Evolutionary conservation across 2,329 filamentous ascomycete genomes (phyloP).

Genomic region (Zalaria sp.): DNA sequence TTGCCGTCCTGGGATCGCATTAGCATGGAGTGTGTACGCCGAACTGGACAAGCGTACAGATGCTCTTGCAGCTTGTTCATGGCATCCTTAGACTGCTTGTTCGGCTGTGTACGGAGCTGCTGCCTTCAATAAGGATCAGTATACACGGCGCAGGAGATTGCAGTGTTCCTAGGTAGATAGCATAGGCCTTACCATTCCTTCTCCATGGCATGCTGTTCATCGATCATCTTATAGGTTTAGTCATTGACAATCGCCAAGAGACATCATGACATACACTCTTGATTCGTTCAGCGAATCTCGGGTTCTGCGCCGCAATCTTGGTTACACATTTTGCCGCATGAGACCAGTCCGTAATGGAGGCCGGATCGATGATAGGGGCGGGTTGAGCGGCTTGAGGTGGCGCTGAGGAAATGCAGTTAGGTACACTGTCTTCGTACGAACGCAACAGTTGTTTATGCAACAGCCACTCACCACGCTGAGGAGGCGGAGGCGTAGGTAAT

Average conservation of each 20-base stretch:
- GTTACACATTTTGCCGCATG: conserved; percentile 31
- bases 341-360: conserved; percentile 34
- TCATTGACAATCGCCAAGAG: conserved; percentile 11
- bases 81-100: too few species aligned
- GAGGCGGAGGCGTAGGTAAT: neutral
- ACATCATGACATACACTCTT: conserved; percentile 20
- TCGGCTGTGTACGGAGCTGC: too few species aligned
- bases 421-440: neutral
- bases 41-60: neutral
- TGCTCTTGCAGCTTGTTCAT: neutral
- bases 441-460: neutral
- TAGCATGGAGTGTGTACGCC: neutral
- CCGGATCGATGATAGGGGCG: conserved; percentile 24
- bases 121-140: neutral
- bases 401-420: neutral
- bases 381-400: neutral
- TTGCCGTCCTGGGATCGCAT: too few species aligned
- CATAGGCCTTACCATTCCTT: conserved; percentile 33
- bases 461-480: neutral
- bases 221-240: conserved; percentile 36
- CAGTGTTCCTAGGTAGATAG: neutral
- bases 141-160: neutral
- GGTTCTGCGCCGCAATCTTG: conserved; percentile 31
- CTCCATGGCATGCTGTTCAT: conserved; percentile 48
- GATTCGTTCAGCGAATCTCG: conserved; percentile 24